A percentile compares a stretch with the other conserved stretches of the same genome.
These are phyloP conservation scores for Ephemerocybe angulata DNA, from an alignment of 768 basidiomycete species.

Conservation along the genomic window DNA sequence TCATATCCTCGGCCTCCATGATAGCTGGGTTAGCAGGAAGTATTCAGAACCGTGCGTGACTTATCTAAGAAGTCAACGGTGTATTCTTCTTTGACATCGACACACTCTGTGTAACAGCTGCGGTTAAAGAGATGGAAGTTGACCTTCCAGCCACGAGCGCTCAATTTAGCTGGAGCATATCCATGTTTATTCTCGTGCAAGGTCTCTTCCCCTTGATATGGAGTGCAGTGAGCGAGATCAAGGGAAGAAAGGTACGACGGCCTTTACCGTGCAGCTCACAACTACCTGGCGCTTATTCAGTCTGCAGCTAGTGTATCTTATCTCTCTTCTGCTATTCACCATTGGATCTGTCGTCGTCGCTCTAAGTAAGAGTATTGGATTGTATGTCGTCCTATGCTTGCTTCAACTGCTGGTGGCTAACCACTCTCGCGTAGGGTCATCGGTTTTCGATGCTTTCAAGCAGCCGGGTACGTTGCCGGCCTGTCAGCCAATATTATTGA, in stretches of 20 bases:
- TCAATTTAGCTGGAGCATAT: conserved; percentile 65
- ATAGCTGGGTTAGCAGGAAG: conserved; percentile 55
- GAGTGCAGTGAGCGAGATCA: conserved; percentile 70
- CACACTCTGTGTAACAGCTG: conserved; percentile 37
- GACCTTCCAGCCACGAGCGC: conserved; percentile 57
- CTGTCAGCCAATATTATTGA: background rate
- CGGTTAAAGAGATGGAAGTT: conserved; percentile 54
- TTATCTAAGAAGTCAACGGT: background rate
- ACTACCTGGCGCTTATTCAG: background rate
- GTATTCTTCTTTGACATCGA: background rate
- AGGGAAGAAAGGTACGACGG: conserved; percentile 62
- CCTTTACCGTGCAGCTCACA: too few species aligned
- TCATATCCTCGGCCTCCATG: conserved; percentile 51
- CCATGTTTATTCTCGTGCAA: conserved; percentile 72
- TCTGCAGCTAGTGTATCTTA: conserved; percentile 46
- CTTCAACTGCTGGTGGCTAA: background rate
- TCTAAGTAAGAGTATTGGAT: conserved; percentile 46
- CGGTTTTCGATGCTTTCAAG: conserved; percentile 67
- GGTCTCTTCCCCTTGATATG: conserved; percentile 65
- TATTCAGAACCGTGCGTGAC: conserved; percentile 59
- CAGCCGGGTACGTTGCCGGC: conserved; percentile 51
- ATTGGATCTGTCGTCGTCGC: conserved; percentile 57
- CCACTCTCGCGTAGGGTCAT: conserved; percentile 43
- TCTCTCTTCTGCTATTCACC: conserved; percentile 49
- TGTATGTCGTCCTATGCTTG: conserved; percentile 27